Base-by-base conservation (phyloP, 768 basidiomycete genomes). In the Rhizopogon vesiculosus region DNA sequence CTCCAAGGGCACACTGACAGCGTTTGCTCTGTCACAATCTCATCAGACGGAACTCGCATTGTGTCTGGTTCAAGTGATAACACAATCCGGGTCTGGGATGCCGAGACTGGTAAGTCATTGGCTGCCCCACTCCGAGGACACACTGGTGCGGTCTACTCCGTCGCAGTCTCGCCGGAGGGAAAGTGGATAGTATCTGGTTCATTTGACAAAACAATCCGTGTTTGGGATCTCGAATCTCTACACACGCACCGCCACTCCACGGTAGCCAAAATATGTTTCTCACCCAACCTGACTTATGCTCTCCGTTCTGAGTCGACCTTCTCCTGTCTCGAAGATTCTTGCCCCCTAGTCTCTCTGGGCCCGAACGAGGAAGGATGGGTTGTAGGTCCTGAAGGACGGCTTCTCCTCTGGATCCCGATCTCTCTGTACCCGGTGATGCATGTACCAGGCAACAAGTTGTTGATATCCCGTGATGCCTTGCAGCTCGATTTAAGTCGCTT, bases 11-110 rank as follows among this genome's bases (percentile, higher is more conserved):
- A 31, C 31, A 31, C 1, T 31, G 31, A 2, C 7, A n/a, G n/a
- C 1, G 5, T 7, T 31, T 31, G 5, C 7, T 0, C 1, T 31
- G 5, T 31, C 4, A 6, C 31, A 31, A 31, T 31, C 8, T 31
- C 6, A 6, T 6, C 31, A 4, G 6, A 31, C 7, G 31, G 31
- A 31, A 7, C 1, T 1, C 8, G 6, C 31, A 31, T 31, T 7
- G 31, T 7, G 31, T 31, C 31, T 31, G 31, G 5, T 39, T 68
- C 68, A 0, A n/a, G n/a, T n/a, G 64, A 66, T 41, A 61, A 71
- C 38, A 62, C 60, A 2, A 63, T 71, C 13, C 67, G 65, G 5
- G 33, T 71, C 50, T 70, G 68, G 68, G 60, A 70, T n/a, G 66
- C n/a, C n/a, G n/a, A n/a, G 61, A 8, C 49, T 16, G 22, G 8